A percentile compares a stretch with the other conserved stretches of the same genome.
Conservation (phyloP, 2,329 filamentous ascomycete genomes). For the Aureobasidium namibiae region DNA sequence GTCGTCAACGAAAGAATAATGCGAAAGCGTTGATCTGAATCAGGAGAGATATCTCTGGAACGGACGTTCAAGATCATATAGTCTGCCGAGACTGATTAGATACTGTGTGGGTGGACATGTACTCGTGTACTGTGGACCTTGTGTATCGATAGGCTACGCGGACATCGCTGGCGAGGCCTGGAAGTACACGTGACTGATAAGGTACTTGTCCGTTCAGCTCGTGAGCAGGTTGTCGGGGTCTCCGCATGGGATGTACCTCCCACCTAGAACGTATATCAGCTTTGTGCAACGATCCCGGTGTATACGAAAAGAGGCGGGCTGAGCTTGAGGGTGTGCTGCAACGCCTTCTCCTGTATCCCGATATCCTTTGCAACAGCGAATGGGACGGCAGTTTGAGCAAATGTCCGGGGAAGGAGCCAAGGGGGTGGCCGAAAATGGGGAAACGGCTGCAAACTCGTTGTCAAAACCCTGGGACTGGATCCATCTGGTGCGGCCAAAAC, state of each 20-base stretch:
- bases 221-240: not conserved
- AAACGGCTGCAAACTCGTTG: not conserved
- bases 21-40: not conserved
- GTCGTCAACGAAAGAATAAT: not conserved
- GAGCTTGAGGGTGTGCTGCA: not conserved
- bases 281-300: not conserved
- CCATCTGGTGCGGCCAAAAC: not conserved
- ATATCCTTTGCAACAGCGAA: not conserved
- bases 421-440: not conserved
- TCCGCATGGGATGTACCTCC: not conserved
- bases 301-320: not conserved
- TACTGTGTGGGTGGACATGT: not conserved
- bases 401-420: slow-evolving; percentile 8
- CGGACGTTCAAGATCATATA: not conserved
- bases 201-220: not conserved
- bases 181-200: not conserved
- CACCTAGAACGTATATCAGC: not conserved
- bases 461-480: not conserved
- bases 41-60: not conserved
- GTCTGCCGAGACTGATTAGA: not conserved
- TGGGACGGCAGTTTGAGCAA: slow-evolving; percentile 1
- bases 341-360: not conserved
- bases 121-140: not conserved
- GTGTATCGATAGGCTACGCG: not conserved
- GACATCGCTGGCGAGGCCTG: not conserved